Conservation (phyloP, 1,284 basidiomycete genomes). For the Sporisorium scitamineum region DNA sequence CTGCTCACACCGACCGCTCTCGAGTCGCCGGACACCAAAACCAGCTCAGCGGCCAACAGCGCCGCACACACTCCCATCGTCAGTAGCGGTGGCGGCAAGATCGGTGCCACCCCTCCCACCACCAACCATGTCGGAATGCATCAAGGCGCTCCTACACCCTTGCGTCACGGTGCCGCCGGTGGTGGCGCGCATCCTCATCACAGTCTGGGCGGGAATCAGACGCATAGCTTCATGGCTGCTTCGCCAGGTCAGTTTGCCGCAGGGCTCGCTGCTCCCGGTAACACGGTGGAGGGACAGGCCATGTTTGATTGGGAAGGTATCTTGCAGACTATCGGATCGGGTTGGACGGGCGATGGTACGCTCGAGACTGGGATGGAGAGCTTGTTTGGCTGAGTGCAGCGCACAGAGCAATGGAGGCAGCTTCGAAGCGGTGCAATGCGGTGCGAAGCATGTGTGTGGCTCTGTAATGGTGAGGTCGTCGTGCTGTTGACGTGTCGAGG, state of each 20-base stretch:
- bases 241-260: conserved; percentile 28
- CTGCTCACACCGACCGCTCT: conserved; percentile 41
- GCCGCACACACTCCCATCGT: conserved; percentile 36
- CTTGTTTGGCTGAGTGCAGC: conserved; percentile 30
- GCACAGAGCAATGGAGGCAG: too few species aligned
- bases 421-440: not conserved
- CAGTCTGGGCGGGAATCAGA: conserved; percentile 8
- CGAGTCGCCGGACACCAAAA: conserved; percentile 37
- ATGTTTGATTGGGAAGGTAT: conserved; percentile 54
- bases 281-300: conserved; percentile 18
- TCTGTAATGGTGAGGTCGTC: not conserved
- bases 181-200: conserved; percentile 17
- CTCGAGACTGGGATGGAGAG: conserved; percentile 51
- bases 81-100: not conserved
- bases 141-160: conserved; percentile 5
- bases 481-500: not conserved
- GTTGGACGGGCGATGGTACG: conserved; percentile 47
- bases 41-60: conserved; percentile 14
- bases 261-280: conserved; percentile 7
- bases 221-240: conserved; percentile 19
- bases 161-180: too few species aligned
- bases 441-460: not conserved
- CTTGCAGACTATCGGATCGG: conserved; percentile 46
- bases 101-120: conserved; percentile 10
- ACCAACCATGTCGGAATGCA: not conserved